These are phyloP conservation scores for Stephania yunnanensis DNA, from an alignment of 164 flowering plant species.

Conservation along the genomic window DNA sequence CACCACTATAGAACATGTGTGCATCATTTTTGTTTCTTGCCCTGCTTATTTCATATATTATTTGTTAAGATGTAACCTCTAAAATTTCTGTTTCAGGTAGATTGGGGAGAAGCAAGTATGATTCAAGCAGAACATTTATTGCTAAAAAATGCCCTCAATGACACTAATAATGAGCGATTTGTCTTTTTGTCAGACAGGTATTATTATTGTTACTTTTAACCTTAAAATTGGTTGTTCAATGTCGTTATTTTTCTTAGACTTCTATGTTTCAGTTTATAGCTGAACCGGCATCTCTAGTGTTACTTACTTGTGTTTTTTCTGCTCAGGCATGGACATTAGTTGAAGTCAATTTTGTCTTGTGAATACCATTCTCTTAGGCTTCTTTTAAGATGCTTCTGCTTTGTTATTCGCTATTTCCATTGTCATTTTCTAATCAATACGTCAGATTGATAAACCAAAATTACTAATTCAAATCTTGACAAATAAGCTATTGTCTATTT, in stretches of 20 bases:
- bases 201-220: conserved; percentile 13
- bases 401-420: background rate
- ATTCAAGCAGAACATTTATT: conserved; percentile 85
- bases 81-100: conserved; percentile 57
- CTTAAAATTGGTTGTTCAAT: background rate
- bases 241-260: background rate
- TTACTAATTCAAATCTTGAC: background rate
- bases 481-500: background rate
- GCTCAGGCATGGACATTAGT: background rate
- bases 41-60: background rate
- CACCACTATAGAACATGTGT: background rate
- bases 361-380: background rate
- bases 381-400: background rate
- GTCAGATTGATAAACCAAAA: background rate
- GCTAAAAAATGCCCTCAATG: conserved; percentile 72
- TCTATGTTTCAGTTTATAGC: background rate
- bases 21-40: background rate
- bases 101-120: conserved; percentile 98
- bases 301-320: background rate
- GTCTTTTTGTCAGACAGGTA: conserved; percentile 91
- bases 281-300: background rate
- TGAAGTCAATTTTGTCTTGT: background rate
- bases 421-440: background rate
- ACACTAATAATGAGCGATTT: conserved; percentile 72
- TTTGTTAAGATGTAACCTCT: background rate